Evolutionary conservation across 768 basidiomycete species (phyloP).

Genomic region (Hericium rajendrae): DNA sequence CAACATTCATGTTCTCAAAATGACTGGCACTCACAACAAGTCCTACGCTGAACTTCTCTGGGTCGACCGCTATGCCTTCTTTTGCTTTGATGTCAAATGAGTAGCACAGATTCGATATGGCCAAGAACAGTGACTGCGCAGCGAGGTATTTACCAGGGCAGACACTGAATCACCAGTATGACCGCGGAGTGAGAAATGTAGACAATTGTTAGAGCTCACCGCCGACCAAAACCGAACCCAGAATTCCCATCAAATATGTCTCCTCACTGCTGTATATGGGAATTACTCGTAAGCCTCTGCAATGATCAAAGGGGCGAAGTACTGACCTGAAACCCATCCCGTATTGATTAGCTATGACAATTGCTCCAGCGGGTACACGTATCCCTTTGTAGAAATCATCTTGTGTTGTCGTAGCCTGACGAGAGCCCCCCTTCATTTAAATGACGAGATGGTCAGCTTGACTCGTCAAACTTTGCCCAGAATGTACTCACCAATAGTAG

Average conservation of each 20-base stretch:
- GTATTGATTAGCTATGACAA: not conserved
- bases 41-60: not conserved
- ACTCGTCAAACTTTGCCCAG: too few species aligned
- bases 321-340: not conserved
- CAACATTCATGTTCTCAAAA: not conserved
- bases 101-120: not conserved
- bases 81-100: not conserved
- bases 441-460: too few species aligned
- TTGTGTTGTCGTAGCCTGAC: not conserved
- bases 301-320: not conserved
- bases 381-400: not conserved
- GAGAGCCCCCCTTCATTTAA: not conserved
- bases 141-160: not conserved
- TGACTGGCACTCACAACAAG: not conserved
- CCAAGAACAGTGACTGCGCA: not conserved
- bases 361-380: not conserved
- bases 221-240: not conserved
- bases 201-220: not conserved
- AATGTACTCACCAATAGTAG: too few species aligned
- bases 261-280: not conserved
- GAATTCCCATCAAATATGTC: not conserved
- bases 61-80: not conserved
- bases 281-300: not conserved
- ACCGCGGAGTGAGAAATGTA: not conserved
- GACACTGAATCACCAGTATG: not conserved